Percentiles rank a stretch among this genome's conserved stretches.
Evolutionary conservation across 2,329 filamentous ascomycete species (phyloP).

Genomic region (Knoxdaviesia proteae): DNA sequence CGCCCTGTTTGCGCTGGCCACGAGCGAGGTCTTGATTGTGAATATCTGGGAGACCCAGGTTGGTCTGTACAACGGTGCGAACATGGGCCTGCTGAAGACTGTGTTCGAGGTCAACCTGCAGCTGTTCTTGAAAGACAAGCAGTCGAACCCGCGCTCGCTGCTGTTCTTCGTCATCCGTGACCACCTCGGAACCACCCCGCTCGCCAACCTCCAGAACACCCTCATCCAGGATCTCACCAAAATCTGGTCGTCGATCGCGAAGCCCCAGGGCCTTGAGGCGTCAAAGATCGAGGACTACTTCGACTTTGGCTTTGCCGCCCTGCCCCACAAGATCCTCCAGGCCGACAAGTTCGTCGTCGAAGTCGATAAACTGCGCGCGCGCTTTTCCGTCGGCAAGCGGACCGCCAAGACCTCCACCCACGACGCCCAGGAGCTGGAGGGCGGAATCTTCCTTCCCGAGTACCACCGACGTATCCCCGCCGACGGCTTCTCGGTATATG

Average conservation of each 20-base stretch:
- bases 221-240: conserved; percentile 75
- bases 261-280: conserved; percentile 70
- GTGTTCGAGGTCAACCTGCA: conserved; percentile 98
- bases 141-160: conserved; percentile 75
- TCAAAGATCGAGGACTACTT: conserved; percentile 94
- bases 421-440: conserved; percentile 51
- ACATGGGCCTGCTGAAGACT: conserved; percentile 96
- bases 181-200: conserved; percentile 77
- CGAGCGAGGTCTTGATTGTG: conserved; percentile 91
- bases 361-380: conserved; percentile 55
- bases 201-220: conserved; percentile 77
- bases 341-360: conserved; percentile 75
- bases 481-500: conserved; percentile 89
- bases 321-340: conserved; percentile 93
- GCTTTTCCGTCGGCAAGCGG: conserved; percentile 67
- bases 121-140: conserved; percentile 86
- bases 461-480: conserved; percentile 93
- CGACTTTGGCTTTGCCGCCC: conserved; percentile 87
- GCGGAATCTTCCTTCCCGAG: conserved; percentile 73
- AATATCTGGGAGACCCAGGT: conserved; percentile 99
- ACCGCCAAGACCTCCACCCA: conserved; percentile 40
- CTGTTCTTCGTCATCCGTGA: conserved; percentile 98
- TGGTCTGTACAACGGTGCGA: conserved; percentile 90
- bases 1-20: conserved; percentile 87
- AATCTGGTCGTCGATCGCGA: conserved; percentile 84